Evolutionary conservation across 805 yeast species (phyloP), one percentile per base, ranked within the genome.

Genomic region (Kodamaea kakaduensis): DNA sequence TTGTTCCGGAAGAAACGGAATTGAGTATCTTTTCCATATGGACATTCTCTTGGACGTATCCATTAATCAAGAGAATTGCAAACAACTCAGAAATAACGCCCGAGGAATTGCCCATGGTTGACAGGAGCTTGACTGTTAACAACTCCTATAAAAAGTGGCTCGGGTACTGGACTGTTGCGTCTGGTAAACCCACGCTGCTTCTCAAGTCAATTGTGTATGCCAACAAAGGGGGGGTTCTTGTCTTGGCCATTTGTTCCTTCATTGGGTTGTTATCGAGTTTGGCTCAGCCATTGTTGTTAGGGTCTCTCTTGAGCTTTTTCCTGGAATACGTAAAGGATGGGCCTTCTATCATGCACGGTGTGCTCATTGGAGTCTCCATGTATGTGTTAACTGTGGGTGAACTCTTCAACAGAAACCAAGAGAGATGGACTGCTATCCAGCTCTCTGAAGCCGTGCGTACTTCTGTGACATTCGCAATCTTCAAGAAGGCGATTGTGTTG

Each of bases 21-120:
- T n/a, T n/a, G n/a, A n/a, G n/a, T n/a, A n/a, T n/a, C n/a, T n/a
- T n/a, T n/a, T n/a, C n/a, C n/a, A n/a, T n/a, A n/a, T n/a, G n/a
- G 26, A 45, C 61, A 8, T 59, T 57, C 38, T 39, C 41, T 17
- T 62, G 58, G 55, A 41, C 56, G 17, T 48, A 52, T 21, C 58
- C 60, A 1, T 38, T 52, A n/a, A 52, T 62, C 26, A 31, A 38
- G 12, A 37, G 45, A 14, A 50, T 58, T 26, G 46, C 55, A 40
- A 32, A 34, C 8, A 48, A 53, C 4, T 47, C 40, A 9, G 49
- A 47, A 16, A 53, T 57, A 13, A 42, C 37, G 16, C 45, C 44
- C 12, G 34, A 45, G 1, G 53, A 54, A 27, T 37, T 54, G 26
- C 48, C 43, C 16, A 20, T 14, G 4, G 17, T 22, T 10, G 31